phyloP scores from a whole-genome alignment of 2,329 filamentous ascomycete genomes.

The Alternaria sp. region DNA sequence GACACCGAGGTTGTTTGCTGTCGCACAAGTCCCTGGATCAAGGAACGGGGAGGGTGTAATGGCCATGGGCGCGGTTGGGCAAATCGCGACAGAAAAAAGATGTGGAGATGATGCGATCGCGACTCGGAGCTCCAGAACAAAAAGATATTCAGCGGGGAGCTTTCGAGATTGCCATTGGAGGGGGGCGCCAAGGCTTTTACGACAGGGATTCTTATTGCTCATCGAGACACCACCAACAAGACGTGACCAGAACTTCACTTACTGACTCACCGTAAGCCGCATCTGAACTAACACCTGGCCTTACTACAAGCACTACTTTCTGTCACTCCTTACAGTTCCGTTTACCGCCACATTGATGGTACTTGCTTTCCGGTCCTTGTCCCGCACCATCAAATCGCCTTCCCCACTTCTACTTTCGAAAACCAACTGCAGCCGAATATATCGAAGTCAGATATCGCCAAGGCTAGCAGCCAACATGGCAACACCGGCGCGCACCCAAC shows the following conservation, averaged over 20 bases:
- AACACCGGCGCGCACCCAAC: slow-evolving; percentile 48
- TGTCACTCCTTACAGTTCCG: slow-evolving; percentile 25
- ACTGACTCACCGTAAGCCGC: slow-evolving; percentile 35
- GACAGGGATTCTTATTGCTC: slow-evolving; percentile 23
- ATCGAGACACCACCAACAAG: slow-evolving; percentile 16
- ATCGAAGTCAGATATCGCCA: slow-evolving; percentile 7
- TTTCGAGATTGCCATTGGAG: slow-evolving; percentile 35
- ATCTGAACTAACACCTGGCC: slow-evolving; percentile 23
- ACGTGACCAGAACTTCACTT: slow-evolving; percentile 17
- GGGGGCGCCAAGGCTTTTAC: slow-evolving; percentile 35
- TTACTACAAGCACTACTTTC: slow-evolving; percentile 16
- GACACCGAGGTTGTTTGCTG: slow-evolving; percentile 75
- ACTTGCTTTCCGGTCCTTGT: slow-evolving; percentile 35
- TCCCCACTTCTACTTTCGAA: slow-evolving; percentile 31
- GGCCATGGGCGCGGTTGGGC: slow-evolving; percentile 26
- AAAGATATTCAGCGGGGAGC: slow-evolving; percentile 35
- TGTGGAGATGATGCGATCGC: slow-evolving; percentile 7
- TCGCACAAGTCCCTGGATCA: slow-evolving; percentile 69
- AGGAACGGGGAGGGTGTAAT: slow-evolving; percentile 75
- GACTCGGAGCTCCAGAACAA: slow-evolving; percentile 16
- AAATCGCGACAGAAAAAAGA: not conserved
- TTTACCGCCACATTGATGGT: slow-evolving; percentile 43
- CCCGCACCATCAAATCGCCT: slow-evolving; percentile 35
- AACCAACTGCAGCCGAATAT: slow-evolving; percentile 20
- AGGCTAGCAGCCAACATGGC: slow-evolving; percentile 39